Percentiles rank a stretch among this genome's conserved stretches.
phyloP scores from a whole-genome alignment of 2,329 filamentous ascomycete species.

The Aspergillus pseudonomiae region DNA sequence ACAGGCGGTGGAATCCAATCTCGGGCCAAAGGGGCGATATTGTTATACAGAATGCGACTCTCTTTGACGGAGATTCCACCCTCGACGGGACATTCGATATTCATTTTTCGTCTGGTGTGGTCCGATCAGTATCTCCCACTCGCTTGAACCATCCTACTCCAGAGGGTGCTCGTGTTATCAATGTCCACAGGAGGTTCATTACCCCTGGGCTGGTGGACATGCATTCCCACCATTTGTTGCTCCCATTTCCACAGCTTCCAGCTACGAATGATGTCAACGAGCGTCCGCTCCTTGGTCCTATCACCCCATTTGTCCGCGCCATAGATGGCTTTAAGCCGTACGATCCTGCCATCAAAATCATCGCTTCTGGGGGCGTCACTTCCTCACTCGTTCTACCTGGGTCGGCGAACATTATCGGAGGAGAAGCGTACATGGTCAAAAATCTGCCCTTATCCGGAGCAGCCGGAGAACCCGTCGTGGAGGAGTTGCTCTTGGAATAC shows the following conservation, averaged over 20 bases:
- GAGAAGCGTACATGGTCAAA: conserved; percentile 71
- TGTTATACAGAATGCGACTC: not conserved
- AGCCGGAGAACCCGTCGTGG: conserved; percentile 61
- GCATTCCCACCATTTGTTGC: conserved; percentile 68
- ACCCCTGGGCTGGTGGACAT: conserved; percentile 72
- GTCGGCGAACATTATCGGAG: conserved; percentile 73
- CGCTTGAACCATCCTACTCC: not conserved
- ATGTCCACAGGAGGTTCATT: conserved; percentile 34
- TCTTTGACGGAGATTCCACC: not conserved
- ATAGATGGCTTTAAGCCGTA: conserved; percentile 67
- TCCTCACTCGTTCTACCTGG: conserved; percentile 69
- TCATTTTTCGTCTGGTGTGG: not conserved
- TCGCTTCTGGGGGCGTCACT: conserved; percentile 74
- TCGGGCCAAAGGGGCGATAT: not conserved
- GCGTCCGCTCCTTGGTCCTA: conserved; percentile 50
- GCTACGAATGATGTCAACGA: conserved; percentile 67
- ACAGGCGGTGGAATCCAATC: not conserved
- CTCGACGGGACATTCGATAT: not conserved
- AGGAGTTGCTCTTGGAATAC: conserved; percentile 66
- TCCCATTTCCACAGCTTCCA: conserved; percentile 57
- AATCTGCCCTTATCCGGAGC: conserved; percentile 59
- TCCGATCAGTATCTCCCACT: not conserved
- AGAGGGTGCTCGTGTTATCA: not conserved
- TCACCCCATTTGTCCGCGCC: conserved; percentile 69
- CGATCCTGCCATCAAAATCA: conserved; percentile 67